Conservation (phyloP, 2,329 filamentous ascomycete species). For the Fusarium setosum region DNA sequence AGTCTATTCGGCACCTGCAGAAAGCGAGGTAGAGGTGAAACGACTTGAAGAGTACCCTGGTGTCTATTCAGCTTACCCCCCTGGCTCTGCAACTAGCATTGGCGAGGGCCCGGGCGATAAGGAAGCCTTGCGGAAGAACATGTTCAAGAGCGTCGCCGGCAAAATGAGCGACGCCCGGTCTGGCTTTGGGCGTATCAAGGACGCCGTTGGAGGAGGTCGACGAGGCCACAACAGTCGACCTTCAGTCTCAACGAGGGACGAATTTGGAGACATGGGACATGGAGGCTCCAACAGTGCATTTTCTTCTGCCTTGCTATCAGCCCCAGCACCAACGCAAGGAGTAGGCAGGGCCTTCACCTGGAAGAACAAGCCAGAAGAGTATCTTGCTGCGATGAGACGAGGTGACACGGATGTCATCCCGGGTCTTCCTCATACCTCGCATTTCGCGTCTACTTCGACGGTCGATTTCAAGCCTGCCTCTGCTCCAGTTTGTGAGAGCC, state of each 20-base stretch:
- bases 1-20: constrained; percentile 61
- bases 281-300: constrained; percentile 24
- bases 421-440: constrained; percentile 38
- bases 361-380: constrained; percentile 73
- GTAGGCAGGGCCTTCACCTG: constrained; percentile 68
- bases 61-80: constrained; percentile 56
- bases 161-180: constrained; percentile 85
- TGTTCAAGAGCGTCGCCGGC: constrained; percentile 83
- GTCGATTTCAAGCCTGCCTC: constrained; percentile 37
- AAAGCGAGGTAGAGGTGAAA: constrained; percentile 62
- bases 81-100: constrained; percentile 59
- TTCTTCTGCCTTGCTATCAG: constrained; percentile 45
- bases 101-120: constrained; percentile 63
- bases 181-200: constrained; percentile 86
- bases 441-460: constrained; percentile 43
- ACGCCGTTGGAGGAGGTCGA: constrained; percentile 76
- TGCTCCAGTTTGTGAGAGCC: constrained; percentile 37
- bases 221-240: constrained; percentile 64
- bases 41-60: constrained; percentile 59
- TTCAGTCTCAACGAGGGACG: constrained; percentile 63
- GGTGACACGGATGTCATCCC: constrained; percentile 45
- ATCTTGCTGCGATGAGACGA: constrained; percentile 56
- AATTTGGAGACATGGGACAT: constrained; percentile 52
- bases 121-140: constrained; percentile 70
- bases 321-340: constrained; percentile 48